Evolutionary conservation across 441 rosid species (phyloP), one percentile per base, ranked within the genome.

Genomic region (Gossypium lobatum): DNA sequence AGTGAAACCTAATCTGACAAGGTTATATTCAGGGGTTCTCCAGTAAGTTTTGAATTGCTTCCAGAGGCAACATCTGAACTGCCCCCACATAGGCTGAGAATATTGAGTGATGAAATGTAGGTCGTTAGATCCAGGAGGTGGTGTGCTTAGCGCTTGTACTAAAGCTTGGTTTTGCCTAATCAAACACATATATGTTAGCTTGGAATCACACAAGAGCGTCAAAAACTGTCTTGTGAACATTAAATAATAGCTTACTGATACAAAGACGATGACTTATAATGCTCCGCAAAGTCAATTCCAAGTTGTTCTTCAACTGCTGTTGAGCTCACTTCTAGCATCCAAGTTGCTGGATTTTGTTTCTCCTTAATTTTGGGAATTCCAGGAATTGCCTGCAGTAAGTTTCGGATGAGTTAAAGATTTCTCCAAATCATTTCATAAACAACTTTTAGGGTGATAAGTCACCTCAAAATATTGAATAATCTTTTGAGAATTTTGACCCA

Each of bases 21-120:
- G 88, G 72, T 93, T 93, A 76, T 93, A 93, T 64, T 89, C 97
- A 4, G 98, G 98, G 76, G 91, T 91, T 88, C 98, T 89, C 97
- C 98, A 90, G 26, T 93, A 90, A 48, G 96, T 89, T 86, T 88
- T 82, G 93, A 91, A 89, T 72, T 90, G 97, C 66, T 91, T 92
- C 98, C 97, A 92, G 0, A 90, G 42, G 83, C 98, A 93, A 73
- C 89, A 91, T 78, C 87, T 93, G 86, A 92, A 90, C 53, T 92
- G 93, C 3, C 97, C 98, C 83, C 83, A 88, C 6, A 78, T 7
- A 8, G 92, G 77, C 50, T 87, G 87, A 4, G 93, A 86, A 54
- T 81, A 94, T 26, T 78, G 83, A 9, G 88, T 74, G 0, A 87
- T 34, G 80, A 91, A 94, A 52, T 89, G 80, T n/a, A 94, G 85